Conservation (phyloP, 306 rosid genomes). For the Begonia peltatifolia region DNA sequence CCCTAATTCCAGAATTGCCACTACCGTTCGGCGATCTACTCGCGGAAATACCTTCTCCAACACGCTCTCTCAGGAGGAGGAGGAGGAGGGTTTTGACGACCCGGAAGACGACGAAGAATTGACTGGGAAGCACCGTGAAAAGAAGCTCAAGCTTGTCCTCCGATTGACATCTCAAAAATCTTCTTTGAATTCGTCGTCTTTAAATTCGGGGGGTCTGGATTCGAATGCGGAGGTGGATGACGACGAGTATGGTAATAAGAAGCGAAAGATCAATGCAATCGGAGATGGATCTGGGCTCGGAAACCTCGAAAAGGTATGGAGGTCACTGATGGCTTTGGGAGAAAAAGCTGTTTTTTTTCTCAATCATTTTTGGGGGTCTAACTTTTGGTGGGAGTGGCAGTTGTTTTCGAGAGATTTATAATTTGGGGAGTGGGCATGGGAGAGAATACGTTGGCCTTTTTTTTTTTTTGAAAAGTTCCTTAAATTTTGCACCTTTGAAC, state of each 20-base stretch:
- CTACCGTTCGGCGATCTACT: conserved; percentile 44
- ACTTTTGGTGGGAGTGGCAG: conserved; percentile 19
- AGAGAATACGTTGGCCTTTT: conserved; percentile 20
- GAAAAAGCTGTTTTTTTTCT: background rate
- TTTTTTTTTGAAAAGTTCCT: conserved; percentile 16
- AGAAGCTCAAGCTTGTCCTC: conserved; percentile 47
- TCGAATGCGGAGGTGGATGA: conserved; percentile 28
- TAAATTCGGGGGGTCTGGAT: conserved; percentile 29
- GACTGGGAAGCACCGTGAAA: conserved; percentile 31
- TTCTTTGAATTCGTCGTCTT: conserved; percentile 27
- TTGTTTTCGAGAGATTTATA: background rate
- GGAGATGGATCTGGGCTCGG: conserved; percentile 28
- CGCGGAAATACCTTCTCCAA: conserved; percentile 48
- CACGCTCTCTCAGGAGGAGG: conserved; percentile 9
- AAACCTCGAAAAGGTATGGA: conserved; percentile 25
- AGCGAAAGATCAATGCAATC: conserved; percentile 33
- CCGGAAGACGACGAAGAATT: conserved; percentile 16
- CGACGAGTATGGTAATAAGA: conserved; percentile 21
- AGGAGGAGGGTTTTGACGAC: conserved; percentile 8
- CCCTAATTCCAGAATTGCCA: conserved; percentile 25
- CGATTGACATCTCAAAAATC: conserved; percentile 33
- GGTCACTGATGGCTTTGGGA: conserved; percentile 10
- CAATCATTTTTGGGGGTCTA: background rate
- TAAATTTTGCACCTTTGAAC: conserved; percentile 44
- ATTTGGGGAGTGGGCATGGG: background rate